phyloP scores from a whole-genome alignment of 106 monocot genomes.

The Acanthochlamys bracteata region DNA sequence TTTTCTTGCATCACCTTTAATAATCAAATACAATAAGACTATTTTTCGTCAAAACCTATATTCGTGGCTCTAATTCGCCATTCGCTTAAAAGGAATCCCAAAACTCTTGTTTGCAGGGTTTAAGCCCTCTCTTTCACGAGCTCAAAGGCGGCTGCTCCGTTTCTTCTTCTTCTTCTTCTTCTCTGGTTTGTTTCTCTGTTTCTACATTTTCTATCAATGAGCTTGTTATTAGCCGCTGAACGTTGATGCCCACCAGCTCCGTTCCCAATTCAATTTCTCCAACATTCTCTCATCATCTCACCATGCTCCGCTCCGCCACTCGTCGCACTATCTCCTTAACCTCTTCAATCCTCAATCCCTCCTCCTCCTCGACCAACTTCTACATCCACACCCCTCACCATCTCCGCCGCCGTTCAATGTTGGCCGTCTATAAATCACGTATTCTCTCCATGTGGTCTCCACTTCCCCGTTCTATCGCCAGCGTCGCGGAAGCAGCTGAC shows the following conservation, averaged over 20 bases:
- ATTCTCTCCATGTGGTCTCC: background rate
- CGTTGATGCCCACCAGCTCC: background rate
- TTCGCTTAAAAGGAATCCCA: too few species aligned
- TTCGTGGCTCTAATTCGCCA: too few species aligned
- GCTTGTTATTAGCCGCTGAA: background rate
- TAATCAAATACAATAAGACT: too few species aligned
- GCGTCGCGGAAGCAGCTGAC: slow-evolving; percentile 41
- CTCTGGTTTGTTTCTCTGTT: too few species aligned
- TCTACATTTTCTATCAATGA: too few species aligned
- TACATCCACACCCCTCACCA: background rate
- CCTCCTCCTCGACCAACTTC: background rate
- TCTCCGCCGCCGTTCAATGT: background rate
- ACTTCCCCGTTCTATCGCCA: slow-evolving; percentile 10
- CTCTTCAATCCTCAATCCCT: background rate
- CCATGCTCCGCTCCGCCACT: background rate
- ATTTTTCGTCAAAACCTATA: too few species aligned
- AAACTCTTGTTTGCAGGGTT: too few species aligned
- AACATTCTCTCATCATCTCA: background rate
- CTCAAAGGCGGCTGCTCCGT: too few species aligned
- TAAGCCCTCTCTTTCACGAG: too few species aligned
- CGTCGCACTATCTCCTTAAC: background rate
- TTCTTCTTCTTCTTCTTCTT: too few species aligned
- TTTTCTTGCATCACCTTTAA: too few species aligned
- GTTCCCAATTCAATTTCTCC: background rate
- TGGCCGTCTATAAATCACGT: background rate